Conservation (phyloP, 176 grass and related monocot species). For the Stipa capillata region DNA sequence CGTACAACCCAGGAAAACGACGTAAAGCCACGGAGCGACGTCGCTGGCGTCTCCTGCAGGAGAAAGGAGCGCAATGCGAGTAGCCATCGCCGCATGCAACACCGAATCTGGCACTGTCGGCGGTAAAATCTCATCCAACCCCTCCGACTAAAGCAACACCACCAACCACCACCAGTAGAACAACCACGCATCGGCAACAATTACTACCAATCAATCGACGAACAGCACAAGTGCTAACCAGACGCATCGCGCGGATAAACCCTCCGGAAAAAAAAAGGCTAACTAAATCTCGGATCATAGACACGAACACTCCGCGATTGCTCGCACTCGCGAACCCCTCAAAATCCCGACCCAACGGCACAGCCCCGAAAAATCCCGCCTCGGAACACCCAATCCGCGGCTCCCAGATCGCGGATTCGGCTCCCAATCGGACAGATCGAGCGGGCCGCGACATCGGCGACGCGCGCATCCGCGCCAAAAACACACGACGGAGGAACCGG, state of each 20-base stretch:
- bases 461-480: not conserved
- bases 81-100: conserved; percentile 13
- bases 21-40: conserved; percentile 14
- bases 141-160: not conserved
- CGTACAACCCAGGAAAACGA: conserved; percentile 30
- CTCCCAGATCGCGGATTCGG: not conserved
- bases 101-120: not conserved
- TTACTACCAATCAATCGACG: not conserved
- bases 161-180: not conserved
- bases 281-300: conserved; percentile 22
- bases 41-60: not conserved
- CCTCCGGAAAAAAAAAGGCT: not conserved
- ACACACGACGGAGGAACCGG: not conserved
- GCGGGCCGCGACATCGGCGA: not conserved
- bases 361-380: not conserved
- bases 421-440: conserved; percentile 20
- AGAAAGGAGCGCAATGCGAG: conserved; percentile 15
- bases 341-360: not conserved
- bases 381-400: not conserved
- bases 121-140: not conserved
- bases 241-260: not conserved
- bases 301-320: not conserved
- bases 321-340: not conserved
- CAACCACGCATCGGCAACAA: not conserved
- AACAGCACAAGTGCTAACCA: not conserved